Conservation (phyloP, 305 asterid species). For the Fraxinus latifolia region DNA sequence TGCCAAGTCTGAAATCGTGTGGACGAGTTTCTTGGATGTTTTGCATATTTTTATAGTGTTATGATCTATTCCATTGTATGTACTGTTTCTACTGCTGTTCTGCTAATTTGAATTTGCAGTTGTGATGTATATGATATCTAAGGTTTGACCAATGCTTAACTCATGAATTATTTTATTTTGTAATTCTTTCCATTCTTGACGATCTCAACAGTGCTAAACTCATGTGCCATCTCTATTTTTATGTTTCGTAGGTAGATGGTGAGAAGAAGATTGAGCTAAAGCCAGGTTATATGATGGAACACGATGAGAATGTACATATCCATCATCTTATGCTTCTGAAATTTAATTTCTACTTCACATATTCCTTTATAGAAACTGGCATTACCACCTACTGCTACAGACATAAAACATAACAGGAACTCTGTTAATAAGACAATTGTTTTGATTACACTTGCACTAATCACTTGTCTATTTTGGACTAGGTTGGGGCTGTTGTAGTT, state of each 20-base stretch:
- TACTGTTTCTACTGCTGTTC: not conserved
- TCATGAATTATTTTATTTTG: not conserved
- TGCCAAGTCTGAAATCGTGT: not conserved
- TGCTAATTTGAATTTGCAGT: not conserved
- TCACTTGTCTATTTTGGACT: slow-evolving; percentile 22
- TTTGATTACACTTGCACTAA: slow-evolving; percentile 11
- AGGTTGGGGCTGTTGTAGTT: slow-evolving; percentile 99
- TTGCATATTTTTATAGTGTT: not conserved
- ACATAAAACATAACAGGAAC: slow-evolving; percentile 4
- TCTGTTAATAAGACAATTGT: slow-evolving; percentile 3
- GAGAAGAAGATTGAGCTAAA: slow-evolving; percentile 83
- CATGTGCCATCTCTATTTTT: slow-evolving; percentile 17
- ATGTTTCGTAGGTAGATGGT: slow-evolving; percentile 69
- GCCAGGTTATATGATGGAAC: slow-evolving; percentile 97
- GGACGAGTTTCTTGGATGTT: not conserved
- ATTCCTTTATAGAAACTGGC: not conserved
- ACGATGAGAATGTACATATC: slow-evolving; percentile 63
- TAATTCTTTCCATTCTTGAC: not conserved
- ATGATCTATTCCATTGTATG: not conserved
- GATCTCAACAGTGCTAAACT: slow-evolving; percentile 4
- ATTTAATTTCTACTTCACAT: not conserved
- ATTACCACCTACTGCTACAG: not conserved
- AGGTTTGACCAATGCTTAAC: not conserved
- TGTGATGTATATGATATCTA: not conserved
- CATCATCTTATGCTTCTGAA: slow-evolving; percentile 24